Base-by-base conservation (phyloP, 495 filamentous ascomycete genomes). In the Hyaloscypha finlandica region DNA sequence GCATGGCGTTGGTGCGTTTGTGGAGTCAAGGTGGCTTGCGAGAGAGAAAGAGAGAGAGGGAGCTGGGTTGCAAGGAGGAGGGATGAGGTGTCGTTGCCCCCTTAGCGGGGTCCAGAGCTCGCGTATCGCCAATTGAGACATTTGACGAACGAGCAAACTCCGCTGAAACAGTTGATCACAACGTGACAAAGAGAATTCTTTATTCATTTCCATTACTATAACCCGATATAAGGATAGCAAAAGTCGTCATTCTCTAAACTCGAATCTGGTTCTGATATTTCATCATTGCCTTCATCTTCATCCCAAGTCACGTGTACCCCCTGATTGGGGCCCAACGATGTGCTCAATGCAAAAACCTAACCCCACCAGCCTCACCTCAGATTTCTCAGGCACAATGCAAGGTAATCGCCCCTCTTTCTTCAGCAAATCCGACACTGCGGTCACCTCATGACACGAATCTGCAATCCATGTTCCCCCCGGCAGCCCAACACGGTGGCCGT, bases 271-370 rank as follows among this genome's bases (percentile, higher is more conserved):
- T 25, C 25, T 25, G 25, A 25, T 25, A 25, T 11, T 56, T 25
- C 9, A 12, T 11, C 8, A 4, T 56, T 25, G 6, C 30, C 30
- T 25, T 9, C 53, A 53, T 45, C 14, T 45, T 45, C 11, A 19
- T 11, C 4, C 12, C 16, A 42, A 56, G 61, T 64, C 61, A 64
- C 61, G 63, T 65, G 63, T 16, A n/a, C 20, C 32, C 59, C 59
- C 37, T 48, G 53, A 31, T 56, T 56, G 53, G 53, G 53, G 19
- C 29, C 29, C 53, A 31, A 56, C 53, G 53, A 31, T 12, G 29
- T 4, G 20, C 5, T 8, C 16, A 14, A 4, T 48, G 42, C 42
- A 11, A 59, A 19, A 59, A 61, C 29, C 59, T 48, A 16, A 61
- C 29, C 35, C 11, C 29, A 37, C 35, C 35, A 37, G 37, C 37